Percentiles rank a stretch among this genome's conserved stretches.
phyloP scores from a whole-genome alignment of 352 stramenopile species.

The Phytopythium chamaehyphon region DNA sequence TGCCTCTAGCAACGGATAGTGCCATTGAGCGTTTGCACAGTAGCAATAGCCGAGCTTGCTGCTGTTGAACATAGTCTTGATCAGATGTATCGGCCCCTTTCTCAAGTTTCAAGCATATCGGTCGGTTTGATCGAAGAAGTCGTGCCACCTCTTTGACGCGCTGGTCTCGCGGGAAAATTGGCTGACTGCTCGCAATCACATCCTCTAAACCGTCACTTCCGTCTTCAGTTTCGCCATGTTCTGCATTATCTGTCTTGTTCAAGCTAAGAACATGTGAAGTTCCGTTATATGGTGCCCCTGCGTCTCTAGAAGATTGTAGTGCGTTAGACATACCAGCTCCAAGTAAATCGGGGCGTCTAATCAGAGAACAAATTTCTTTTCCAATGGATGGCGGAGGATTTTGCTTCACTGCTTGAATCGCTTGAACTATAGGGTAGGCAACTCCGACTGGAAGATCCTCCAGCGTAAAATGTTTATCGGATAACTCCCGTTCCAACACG shows the following conservation, averaged over 20 bases:
- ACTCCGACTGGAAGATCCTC: constrained; percentile 57
- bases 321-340: constrained; percentile 13
- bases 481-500: constrained; percentile 39
- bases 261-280: constrained; percentile 8
- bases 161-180: constrained; percentile 65
- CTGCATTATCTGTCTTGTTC: constrained; percentile 9
- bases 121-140: constrained; percentile 69
- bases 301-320: constrained; percentile 5
- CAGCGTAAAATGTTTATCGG: constrained; percentile 34
- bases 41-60: constrained; percentile 94
- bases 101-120: constrained; percentile 67
- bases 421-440: constrained; percentile 50
- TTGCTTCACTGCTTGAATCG: constrained; percentile 53
- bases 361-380: constrained; percentile 47
- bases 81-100: constrained; percentile 64
- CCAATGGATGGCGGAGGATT: constrained; percentile 53
- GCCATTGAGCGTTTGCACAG: constrained; percentile 94
- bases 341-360: constrained; percentile 59
- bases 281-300: constrained; percentile 4
- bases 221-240: constrained; percentile 14
- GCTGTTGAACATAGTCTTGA: constrained; percentile 74
- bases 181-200: constrained; percentile 46
- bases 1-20: constrained; percentile 91
- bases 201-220: constrained; percentile 64
- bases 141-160: constrained; percentile 80